phyloP scores from a whole-genome alignment of 2,329 filamentous ascomycete species.

The Ceratocystis ficicola region DNA sequence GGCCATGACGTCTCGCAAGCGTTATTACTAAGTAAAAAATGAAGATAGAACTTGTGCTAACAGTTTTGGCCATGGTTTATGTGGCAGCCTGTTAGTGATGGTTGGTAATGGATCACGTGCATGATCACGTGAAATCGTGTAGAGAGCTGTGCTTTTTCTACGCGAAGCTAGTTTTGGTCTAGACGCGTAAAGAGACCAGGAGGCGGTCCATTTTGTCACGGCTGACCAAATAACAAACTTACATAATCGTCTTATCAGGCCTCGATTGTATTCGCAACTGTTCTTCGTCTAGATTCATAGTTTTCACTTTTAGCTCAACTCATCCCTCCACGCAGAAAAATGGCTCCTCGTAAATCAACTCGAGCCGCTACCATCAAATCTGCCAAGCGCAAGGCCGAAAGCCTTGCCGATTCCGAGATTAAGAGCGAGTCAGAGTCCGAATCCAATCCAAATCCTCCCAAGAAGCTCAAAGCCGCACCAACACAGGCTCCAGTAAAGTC shows the following conservation, averaged over 20 bases:
- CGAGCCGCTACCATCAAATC: conserved; percentile 10
- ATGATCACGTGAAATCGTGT: conserved; percentile 13
- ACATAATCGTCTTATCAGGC: no score
- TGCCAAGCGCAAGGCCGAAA: conserved; percentile 23
- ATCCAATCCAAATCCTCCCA: conserved; percentile 27
- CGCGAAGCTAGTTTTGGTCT: neutral
- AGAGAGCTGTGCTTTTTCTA: neutral
- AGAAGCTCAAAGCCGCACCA: conserved; percentile 34
- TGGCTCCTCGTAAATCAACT: conserved; percentile 18
- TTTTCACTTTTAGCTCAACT: neutral
- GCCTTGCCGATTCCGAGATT: conserved; percentile 23
- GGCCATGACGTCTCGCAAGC: conserved; percentile 4
- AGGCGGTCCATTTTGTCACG: no score
- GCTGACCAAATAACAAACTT: no score
- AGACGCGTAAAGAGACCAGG: neutral
- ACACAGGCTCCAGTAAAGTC: conserved; percentile 3
- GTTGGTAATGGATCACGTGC: neutral
- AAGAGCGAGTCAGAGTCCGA: conserved; percentile 24
- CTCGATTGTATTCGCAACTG: no score
- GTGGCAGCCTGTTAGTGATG: neutral
- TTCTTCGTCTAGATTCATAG: no score
- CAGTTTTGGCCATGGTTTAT: neutral
- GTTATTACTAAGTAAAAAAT: neutral
- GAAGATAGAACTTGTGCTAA: neutral
- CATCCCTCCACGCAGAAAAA: neutral